Evolutionary conservation across 148 eudicot species (phyloP).

Genomic region (Linanthus parryae): DNA sequence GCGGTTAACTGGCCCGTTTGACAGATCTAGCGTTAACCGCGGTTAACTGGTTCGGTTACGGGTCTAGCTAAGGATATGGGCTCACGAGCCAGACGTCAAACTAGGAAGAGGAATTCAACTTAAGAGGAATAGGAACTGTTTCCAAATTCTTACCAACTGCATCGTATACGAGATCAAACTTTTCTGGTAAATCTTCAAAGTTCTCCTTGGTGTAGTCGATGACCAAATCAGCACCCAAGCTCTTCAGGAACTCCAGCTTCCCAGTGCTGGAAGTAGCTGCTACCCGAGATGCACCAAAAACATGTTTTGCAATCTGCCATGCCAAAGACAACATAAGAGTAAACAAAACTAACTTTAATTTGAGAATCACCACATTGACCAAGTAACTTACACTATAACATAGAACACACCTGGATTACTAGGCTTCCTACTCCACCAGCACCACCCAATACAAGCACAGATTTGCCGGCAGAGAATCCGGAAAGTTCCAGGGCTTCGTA

Average conservation of each 20-base stretch:
- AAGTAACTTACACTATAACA: no score
- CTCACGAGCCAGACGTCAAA: no score
- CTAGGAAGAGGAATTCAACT: background rate
- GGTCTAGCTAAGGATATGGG: background rate
- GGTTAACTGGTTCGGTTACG: no score
- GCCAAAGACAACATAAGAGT: background rate
- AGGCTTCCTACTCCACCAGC: conserved; percentile 94
- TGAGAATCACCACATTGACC: no score
- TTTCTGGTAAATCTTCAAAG: conserved; percentile 72
- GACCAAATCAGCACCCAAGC: conserved; percentile 77
- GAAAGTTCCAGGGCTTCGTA: conserved; percentile 81
- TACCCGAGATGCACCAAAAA: conserved; percentile 83
- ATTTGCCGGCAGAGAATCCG: conserved; percentile 66
- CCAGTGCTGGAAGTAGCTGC: conserved; percentile 92
- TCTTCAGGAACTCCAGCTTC: conserved; percentile 60
- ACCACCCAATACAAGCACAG: conserved; percentile 78
- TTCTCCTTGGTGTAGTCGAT: conserved; percentile 83
- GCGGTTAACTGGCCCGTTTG: no score
- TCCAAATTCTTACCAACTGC: conserved; percentile 61
- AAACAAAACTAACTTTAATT: background rate
- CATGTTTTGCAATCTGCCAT: conserved; percentile 77
- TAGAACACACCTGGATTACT: conserved; percentile 54
- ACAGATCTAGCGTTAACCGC: no score
- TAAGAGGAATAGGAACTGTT: no score
- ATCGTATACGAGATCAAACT: conserved; percentile 82